These are phyloP conservation scores for Candida berthetii DNA, from an alignment of 805 yeast genomes.

Conservation along the genomic window DNA sequence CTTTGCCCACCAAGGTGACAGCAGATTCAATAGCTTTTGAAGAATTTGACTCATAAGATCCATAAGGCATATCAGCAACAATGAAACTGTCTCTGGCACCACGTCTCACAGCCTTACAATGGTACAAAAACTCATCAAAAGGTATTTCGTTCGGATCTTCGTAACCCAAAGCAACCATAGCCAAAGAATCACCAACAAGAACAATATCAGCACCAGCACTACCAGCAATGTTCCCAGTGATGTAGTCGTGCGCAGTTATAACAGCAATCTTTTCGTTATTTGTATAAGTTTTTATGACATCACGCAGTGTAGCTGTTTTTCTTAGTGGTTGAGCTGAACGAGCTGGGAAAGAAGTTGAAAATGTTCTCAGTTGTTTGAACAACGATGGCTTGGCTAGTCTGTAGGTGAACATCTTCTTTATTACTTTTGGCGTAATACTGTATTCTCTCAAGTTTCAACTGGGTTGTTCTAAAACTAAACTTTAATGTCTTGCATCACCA, in stretches of 20 bases:
- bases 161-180: conserved; percentile 88
- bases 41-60: conserved; percentile 64
- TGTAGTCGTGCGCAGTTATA: conserved; percentile 86
- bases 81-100: conserved; percentile 62
- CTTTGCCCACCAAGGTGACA: conserved; percentile 43
- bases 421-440: no score
- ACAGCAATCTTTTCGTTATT: conserved; percentile 36
- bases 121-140: conserved; percentile 74
- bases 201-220: conserved; percentile 60
- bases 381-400: not conserved
- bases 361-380: not conserved
- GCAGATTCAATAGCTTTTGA: conserved; percentile 60
- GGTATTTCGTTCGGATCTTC: conserved; percentile 68
- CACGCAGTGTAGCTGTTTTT: not conserved
- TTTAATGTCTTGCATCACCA: not conserved
- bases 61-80: conserved; percentile 87
- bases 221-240: conserved; percentile 68
- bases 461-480: no score
- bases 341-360: not conserved
- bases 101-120: conserved; percentile 69
- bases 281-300: not conserved
- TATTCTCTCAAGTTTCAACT: no score
- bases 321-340: not conserved
- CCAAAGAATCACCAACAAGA: conserved; percentile 86
- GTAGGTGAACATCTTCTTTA: not conserved